Percentiles rank a stretch among this genome's conserved stretches.
These are phyloP conservation scores for Cadophora malorum DNA, from an alignment of 2,329 filamentous ascomycete genomes.

Conservation along the genomic window DNA sequence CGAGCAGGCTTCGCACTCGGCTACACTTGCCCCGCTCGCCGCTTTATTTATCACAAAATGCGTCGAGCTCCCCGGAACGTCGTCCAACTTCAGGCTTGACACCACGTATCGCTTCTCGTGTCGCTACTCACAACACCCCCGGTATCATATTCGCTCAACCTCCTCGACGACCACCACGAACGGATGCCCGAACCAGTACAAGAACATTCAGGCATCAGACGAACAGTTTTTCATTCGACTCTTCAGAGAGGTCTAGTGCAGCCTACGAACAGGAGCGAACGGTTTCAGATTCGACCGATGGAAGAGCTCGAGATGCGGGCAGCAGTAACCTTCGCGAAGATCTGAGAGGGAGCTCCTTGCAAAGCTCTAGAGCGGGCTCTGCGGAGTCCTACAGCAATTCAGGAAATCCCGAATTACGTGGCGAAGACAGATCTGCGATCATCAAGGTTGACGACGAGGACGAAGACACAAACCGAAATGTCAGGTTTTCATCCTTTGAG, in stretches of 20 bases:
- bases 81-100: slow-evolving; percentile 35
- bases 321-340: slow-evolving; percentile 40
- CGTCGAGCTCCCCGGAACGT: slow-evolving; percentile 43
- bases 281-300: slow-evolving; percentile 36
- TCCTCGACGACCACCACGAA: slow-evolving; percentile 36
- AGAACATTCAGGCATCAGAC: slow-evolving; percentile 45
- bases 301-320: slow-evolving; percentile 26
- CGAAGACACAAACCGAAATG: slow-evolving; percentile 10
- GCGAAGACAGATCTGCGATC: not conserved
- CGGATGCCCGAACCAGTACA: slow-evolving; percentile 26
- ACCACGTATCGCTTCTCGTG: slow-evolving; percentile 37
- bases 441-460: slow-evolving; percentile 8
- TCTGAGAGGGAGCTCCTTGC: slow-evolving; percentile 39
- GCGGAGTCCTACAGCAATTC: slow-evolving; percentile 10
- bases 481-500: slow-evolving; percentile 31
- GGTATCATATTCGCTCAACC: slow-evolving; percentile 44
- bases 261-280: slow-evolving; percentile 42
- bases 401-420: not conserved
- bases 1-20: slow-evolving; percentile 28
- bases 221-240: slow-evolving; percentile 46
- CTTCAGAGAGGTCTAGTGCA: slow-evolving; percentile 43
- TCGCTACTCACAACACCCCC: slow-evolving; percentile 40
- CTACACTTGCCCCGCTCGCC: slow-evolving; percentile 43
- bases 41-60: slow-evolving; percentile 44
- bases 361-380: slow-evolving; percentile 34